A percentile compares a stretch with the other conserved stretches of the same genome.
phyloP scores from a whole-genome alignment of 352 stramenopile genomes.

The Globisporangium camurandrum region DNA sequence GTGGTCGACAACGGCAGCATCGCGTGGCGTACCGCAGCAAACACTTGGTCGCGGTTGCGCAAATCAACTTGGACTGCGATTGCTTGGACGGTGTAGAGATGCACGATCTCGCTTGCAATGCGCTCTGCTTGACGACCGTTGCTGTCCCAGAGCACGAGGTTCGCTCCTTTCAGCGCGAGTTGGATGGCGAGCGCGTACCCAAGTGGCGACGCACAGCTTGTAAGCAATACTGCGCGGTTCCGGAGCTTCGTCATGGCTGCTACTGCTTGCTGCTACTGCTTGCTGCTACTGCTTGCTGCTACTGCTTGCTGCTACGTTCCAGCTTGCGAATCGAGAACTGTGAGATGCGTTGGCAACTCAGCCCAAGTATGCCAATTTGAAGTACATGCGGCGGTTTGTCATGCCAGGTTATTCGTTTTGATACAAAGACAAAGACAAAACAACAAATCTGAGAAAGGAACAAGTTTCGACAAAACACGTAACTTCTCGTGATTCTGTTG shows the following conservation, averaged over 20 bases:
- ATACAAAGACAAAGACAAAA: too few species aligned
- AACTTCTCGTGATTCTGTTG: too few species aligned
- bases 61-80: constrained; percentile 11
- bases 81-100: constrained; percentile 5
- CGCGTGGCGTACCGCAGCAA: not conserved
- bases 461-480: too few species aligned
- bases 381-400: too few species aligned
- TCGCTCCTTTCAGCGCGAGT: constrained; percentile 8
- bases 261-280: not conserved
- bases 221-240: constrained; percentile 13
- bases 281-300: too few species aligned
- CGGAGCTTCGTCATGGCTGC: constrained; percentile 17
- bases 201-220: constrained; percentile 13
- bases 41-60: constrained; percentile 4
- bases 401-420: too few species aligned
- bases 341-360: too few species aligned
- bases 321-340: too few species aligned
- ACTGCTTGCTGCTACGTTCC: too few species aligned
- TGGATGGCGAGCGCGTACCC: constrained; percentile 15
- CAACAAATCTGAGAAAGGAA: too few species aligned
- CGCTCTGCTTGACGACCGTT: constrained; percentile 8
- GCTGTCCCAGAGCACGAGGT: constrained; percentile 14
- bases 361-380: too few species aligned
- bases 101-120: constrained; percentile 10
- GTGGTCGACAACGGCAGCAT: not conserved